phyloP scores from a whole-genome alignment of 2,329 filamentous ascomycete species.

The Dactylellina drechsleri region DNA sequence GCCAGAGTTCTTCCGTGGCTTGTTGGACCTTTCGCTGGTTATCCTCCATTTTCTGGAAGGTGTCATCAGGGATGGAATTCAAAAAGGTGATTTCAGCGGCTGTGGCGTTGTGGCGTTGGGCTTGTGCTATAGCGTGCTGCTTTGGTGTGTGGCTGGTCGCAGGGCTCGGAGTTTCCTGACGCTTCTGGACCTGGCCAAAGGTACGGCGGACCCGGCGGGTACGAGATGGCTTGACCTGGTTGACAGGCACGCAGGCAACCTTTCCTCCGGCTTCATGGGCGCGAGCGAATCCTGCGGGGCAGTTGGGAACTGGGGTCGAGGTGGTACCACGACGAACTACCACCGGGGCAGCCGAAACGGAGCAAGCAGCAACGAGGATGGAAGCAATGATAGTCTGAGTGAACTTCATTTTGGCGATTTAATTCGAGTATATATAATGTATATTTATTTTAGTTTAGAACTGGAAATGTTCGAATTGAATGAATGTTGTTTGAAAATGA shows the following conservation, averaged over 20 bases:
- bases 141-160: conserved; percentile 21
- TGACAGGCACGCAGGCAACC: neutral
- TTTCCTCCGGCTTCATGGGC: conserved; percentile 1
- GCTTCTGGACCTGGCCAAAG: neutral
- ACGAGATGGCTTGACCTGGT: neutral
- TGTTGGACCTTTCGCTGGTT: conserved; percentile 63
- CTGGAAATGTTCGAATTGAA: neutral
- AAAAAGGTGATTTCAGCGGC: conserved; percentile 25
- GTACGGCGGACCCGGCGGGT: neutral
- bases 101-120: conserved; percentile 32
- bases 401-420: conserved; percentile 47
- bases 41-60: conserved; percentile 57
- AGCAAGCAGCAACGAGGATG: conserved; percentile 16
- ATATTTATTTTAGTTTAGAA: neutral
- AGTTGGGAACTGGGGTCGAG: neutral
- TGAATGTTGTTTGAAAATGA: neutral
- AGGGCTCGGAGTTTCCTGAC: neutral
- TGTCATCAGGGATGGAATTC: conserved; percentile 12
- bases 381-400: conserved; percentile 18
- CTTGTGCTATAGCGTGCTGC: conserved; percentile 24
- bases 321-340: too few species aligned
- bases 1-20: conserved; percentile 63
- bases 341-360: conserved; percentile 9
- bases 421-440: conserved; percentile 4
- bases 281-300: neutral